Evolutionary conservation across 208 protist genomes (phyloP).

Genomic region (Balamuthia mandrillaris): DNA sequence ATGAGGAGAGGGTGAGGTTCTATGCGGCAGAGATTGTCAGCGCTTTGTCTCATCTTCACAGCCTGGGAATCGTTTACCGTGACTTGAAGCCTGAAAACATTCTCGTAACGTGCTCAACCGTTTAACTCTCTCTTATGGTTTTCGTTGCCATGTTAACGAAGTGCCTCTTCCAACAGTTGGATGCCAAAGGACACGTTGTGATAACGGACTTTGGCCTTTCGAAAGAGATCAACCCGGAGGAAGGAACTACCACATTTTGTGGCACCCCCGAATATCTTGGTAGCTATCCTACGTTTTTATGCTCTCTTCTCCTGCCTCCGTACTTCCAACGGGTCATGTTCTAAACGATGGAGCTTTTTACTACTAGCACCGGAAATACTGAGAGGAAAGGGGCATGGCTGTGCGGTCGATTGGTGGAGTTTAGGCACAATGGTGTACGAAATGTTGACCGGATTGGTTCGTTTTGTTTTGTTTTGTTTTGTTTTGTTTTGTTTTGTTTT

Average conservation of each 20-base stretch:
- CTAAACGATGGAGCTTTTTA: too few species aligned
- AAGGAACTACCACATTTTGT: conserved; percentile 57
- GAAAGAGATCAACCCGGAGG: conserved; percentile 44
- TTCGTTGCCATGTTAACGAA: not conserved
- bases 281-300: not conserved
- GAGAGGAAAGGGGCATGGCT: not conserved
- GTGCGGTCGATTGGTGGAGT: not conserved
- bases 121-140: not conserved
- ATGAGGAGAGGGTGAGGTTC: not conserved
- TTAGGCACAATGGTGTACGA: conserved; percentile 63
- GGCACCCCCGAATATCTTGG: conserved; percentile 67
- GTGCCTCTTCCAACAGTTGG: not conserved
- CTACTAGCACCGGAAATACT: conserved; percentile 28
- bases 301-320: too few species aligned
- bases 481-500: not conserved
- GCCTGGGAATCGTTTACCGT: conserved; percentile 61
- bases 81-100: conserved; percentile 69
- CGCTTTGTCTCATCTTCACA: conserved; percentile 67
- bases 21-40: conserved; percentile 65
- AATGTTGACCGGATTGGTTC: conserved; percentile 72
- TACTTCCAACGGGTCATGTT: too few species aligned
- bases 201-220: conserved; percentile 7
- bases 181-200: not conserved
- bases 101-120: conserved; percentile 26
- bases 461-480: not conserved